Conservation (phyloP, 805 yeast genomes). For the Ogataea allantospora region DNA sequence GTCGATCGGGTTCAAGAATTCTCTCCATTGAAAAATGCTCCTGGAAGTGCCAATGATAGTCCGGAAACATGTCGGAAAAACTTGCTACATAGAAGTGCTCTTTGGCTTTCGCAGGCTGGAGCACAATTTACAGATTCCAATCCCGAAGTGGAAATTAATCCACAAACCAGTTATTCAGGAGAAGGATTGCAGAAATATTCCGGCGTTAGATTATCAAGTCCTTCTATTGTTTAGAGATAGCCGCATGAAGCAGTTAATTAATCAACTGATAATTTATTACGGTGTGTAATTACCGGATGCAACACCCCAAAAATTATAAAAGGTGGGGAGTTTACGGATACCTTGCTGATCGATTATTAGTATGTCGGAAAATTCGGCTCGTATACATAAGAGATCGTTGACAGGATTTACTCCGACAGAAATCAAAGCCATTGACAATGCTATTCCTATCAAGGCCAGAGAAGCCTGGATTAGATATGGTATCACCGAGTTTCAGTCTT, state of each 20-base stretch:
- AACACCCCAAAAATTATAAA: constrained; percentile 5
- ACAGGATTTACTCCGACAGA: constrained; percentile 93
- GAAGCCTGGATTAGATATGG: constrained; percentile 74
- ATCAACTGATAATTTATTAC: constrained; percentile 11
- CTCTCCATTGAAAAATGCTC: constrained; percentile 90
- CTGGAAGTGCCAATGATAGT: constrained; percentile 77
- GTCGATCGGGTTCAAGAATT: constrained; percentile 84
- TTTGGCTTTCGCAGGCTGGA: constrained; percentile 57
- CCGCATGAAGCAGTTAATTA: neutral
- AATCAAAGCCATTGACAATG: constrained; percentile 75
- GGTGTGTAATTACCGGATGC: constrained; percentile 11
- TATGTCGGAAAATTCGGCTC: constrained; percentile 1
- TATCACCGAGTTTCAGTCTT: constrained; percentile 46
- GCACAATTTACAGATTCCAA: constrained; percentile 3
- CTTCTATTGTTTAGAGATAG: constrained; percentile 2
- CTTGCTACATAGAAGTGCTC: constrained; percentile 62
- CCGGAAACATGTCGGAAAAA: constrained; percentile 77
- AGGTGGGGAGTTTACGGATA: constrained; percentile 7
- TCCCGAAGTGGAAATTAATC: constrained; percentile 66
- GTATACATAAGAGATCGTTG: constrained; percentile 65
- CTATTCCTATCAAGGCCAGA: constrained; percentile 77
- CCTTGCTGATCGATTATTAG: neutral
- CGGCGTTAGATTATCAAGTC: constrained; percentile 5
- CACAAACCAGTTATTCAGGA: constrained; percentile 70
- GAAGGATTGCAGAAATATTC: constrained; percentile 56